Evolutionary conservation across 345 rosid species (phyloP).

Genomic region (Rhizophora apiculata): DNA sequence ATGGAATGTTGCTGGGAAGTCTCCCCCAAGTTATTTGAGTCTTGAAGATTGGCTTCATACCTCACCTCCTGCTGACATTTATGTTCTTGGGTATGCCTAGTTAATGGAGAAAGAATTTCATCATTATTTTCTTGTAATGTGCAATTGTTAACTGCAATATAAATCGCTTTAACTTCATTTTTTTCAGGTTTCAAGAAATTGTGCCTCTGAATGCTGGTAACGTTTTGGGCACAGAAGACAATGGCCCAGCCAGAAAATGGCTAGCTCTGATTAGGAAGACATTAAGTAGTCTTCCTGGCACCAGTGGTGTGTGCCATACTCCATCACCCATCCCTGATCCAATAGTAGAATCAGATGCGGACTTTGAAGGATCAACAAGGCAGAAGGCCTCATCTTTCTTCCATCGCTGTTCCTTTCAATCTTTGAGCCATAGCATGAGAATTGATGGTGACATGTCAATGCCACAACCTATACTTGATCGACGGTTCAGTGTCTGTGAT

Average conservation of each 20-base stretch:
- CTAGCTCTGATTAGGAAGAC: slow-evolving; percentile 76
- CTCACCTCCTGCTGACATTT: slow-evolving; percentile 90
- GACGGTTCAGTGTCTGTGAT: slow-evolving; percentile 82
- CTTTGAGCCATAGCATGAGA: slow-evolving; percentile 72
- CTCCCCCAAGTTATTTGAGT: slow-evolving; percentile 76
- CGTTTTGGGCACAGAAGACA: slow-evolving; percentile 90
- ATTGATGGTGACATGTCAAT: slow-evolving; percentile 42
- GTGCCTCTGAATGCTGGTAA: slow-evolving; percentile 98
- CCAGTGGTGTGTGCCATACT: slow-evolving; percentile 50
- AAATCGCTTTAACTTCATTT: slow-evolving; percentile 13
- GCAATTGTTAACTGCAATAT: neutral
- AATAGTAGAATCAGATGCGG: slow-evolving; percentile 75
- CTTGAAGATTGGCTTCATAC: slow-evolving; percentile 97
- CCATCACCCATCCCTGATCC: slow-evolving; percentile 89
- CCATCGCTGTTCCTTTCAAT: slow-evolving; percentile 71
- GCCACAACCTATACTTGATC: slow-evolving; percentile 52
- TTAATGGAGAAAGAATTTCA: neutral
- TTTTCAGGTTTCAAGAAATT: slow-evolving; percentile 86
- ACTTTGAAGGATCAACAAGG: slow-evolving; percentile 67
- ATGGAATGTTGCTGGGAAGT: slow-evolving; percentile 98
- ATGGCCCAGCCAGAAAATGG: slow-evolving; percentile 94
- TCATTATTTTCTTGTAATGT: neutral
- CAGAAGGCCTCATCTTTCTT: slow-evolving; percentile 58
- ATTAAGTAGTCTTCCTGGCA: slow-evolving; percentile 72
- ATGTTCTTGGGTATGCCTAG: slow-evolving; percentile 79